Evolutionary conservation across 352 stramenopile species (phyloP), one percentile per base, ranked within the genome.

Genomic region (Saprolegnia diclina): DNA sequence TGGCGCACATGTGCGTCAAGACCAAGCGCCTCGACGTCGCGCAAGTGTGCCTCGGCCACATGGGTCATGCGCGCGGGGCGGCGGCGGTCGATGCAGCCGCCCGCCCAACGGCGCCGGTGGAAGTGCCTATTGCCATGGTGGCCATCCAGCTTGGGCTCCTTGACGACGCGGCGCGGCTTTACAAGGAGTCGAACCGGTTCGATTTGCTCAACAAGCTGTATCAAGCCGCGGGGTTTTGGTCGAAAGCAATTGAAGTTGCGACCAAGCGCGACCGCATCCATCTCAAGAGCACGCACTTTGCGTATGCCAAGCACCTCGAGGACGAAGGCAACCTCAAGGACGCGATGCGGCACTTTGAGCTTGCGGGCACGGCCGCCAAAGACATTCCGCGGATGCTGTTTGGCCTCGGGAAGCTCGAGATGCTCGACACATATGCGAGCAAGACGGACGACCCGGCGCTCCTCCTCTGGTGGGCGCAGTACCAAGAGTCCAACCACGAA

Each of bases 1-100:
- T 98, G 89, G 94, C 92, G 19, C 87, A 95, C 56, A 98, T 97
- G 85, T 98, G 94, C 73, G 91, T 98, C 62, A 97, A 98, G 74
- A 98, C 91, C 32, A 97, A 96, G 74, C 85, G 93, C 0, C 77
- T 98, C 19, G 94, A 98, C 71, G 90, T 98, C 4, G 91, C 92
- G 1, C 85, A 98, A 73, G 84, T 98, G 11, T 98, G 95, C 72
- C 77, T 98, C 3, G 87, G 87, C 1, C 97, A 98, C 71, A 98
- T 98, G 94, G 91, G 91, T 6, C 89, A 98, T 62, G 87, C 86
- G 7, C 80, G 94, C 21, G 94, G 94, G 6, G 87, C 91, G 4
- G 84, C 84, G 14, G 94, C 94, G n/a, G 82, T 98, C 14, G 80
- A 92, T 45, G 78, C 89, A 32, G 83, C 82, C 44, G 81, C 84